Percentiles rank a stretch among this genome's conserved stretches.
These are phyloP conservation scores for Scleroderma bovista DNA, from an alignment of 768 basidiomycete species.

Conservation along the genomic window DNA sequence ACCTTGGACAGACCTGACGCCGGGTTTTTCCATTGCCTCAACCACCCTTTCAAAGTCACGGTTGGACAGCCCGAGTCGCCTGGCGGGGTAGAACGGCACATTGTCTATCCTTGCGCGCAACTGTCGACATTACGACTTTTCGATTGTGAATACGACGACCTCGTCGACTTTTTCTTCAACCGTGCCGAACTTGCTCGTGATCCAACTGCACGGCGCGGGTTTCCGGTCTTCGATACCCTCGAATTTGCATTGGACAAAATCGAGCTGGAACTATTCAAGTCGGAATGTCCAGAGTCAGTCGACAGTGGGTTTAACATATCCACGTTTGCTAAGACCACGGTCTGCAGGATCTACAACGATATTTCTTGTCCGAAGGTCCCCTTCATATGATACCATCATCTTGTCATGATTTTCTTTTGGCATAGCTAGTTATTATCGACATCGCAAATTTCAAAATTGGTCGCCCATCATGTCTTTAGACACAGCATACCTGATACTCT, in stretches of 20 bases:
- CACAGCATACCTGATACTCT: neutral
- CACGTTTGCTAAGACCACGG: neutral
- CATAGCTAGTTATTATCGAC: no score
- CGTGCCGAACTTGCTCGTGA: neutral
- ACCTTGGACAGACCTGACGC: neutral
- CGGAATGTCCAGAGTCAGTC: neutral
- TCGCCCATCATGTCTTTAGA: no score
- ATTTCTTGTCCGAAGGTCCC: neutral
- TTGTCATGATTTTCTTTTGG: neutral
- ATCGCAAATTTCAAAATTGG: no score
- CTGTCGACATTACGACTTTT: neutral
- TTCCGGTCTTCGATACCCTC: neutral
- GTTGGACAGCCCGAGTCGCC: no score
- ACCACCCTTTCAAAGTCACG: neutral
- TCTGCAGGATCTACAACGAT: neutral
- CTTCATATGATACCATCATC: neutral
- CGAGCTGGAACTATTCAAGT: neutral
- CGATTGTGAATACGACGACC: neutral
- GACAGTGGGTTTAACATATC: neutral
- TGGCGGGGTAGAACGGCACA: neutral
- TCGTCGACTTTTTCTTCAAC: constrained; percentile 1
- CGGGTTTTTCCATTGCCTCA: constrained; percentile 2
- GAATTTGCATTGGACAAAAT: neutral
- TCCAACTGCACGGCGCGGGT: neutral
- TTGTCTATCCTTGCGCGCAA: neutral